These are phyloP conservation scores for Metarhizium robertsii DNA, from an alignment of 2,329 filamentous ascomycete species.

Conservation along the genomic window DNA sequence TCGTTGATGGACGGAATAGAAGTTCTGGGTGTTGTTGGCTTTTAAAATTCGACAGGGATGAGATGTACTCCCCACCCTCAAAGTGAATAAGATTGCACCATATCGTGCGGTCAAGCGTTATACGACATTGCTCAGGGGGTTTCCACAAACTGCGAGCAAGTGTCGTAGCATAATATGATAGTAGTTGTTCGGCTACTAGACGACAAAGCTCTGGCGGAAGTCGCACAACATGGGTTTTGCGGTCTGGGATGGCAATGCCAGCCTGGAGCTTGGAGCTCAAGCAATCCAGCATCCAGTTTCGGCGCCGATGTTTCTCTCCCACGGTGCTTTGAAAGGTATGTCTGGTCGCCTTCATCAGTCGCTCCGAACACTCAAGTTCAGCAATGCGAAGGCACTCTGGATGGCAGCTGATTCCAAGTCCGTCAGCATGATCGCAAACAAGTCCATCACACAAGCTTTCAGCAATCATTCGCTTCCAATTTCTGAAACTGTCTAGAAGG, in stretches of 20 bases:
- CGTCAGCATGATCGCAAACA: neutral
- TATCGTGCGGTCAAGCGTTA: neutral
- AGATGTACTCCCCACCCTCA: neutral
- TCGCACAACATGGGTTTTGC: neutral
- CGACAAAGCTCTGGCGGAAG: neutral
- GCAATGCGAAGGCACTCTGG: neutral
- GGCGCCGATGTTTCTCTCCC: neutral
- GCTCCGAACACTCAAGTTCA: neutral
- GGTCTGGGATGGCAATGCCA: neutral
- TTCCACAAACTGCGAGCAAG: neutral
- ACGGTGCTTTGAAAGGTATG: neutral
- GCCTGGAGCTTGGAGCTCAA: neutral
- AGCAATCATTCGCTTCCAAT: neutral
- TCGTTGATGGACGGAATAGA: neutral
- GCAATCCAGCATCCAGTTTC: neutral
- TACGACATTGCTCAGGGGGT: neutral
- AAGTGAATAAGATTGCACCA: neutral
- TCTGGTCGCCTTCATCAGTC: neutral
- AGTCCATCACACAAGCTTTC: neutral
- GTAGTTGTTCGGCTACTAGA: neutral
- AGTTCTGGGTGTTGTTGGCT: neutral
- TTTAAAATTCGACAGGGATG: neutral
- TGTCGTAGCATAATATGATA: neutral
- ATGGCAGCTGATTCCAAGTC: slow-evolving; percentile 1
- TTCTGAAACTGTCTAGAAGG: neutral